These are phyloP conservation scores for Globisporangium paddicum DNA, from an alignment of 352 stramenopile genomes.

Conservation along the genomic window DNA sequence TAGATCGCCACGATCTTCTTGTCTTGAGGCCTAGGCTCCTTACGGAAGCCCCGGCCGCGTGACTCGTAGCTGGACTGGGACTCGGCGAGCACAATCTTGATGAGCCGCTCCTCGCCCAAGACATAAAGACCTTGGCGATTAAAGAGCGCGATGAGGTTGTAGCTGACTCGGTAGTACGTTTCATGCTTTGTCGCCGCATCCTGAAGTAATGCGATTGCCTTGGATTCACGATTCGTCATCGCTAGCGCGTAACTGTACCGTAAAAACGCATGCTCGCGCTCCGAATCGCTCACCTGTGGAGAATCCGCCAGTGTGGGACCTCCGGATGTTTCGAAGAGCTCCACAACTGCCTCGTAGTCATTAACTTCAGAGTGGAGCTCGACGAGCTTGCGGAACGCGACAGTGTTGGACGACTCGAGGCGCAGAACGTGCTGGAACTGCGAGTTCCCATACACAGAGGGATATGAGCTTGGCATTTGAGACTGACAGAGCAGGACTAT, in stretches of 20 bases:
- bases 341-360: constrained; percentile 8
- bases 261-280: constrained; percentile 31
- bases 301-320: constrained; percentile 3
- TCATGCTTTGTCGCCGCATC: constrained; percentile 16
- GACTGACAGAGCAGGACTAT: too few species aligned
- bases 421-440: constrained; percentile 13
- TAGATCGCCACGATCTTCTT: constrained; percentile 73
- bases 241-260: constrained; percentile 39
- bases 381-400: constrained; percentile 25
- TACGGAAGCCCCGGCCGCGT: constrained; percentile 21
- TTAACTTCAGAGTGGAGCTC: constrained; percentile 11
- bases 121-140: constrained; percentile 22
- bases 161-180: constrained; percentile 31
- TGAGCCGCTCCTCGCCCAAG: constrained; percentile 24
- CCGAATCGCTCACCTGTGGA: neutral
- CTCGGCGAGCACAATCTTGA: constrained; percentile 31
- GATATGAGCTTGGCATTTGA: neutral
- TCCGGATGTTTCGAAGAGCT: constrained; percentile 23
- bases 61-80: constrained; percentile 22
- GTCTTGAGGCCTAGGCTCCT: constrained; percentile 18
- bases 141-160: constrained; percentile 54
- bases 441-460: neutral
- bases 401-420: constrained; percentile 15
- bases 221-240: constrained; percentile 9
- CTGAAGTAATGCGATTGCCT: constrained; percentile 38